Evolutionary conservation across 495 filamentous ascomycete genomes (phyloP).

Genomic region (Penicillium simplicissimum): DNA sequence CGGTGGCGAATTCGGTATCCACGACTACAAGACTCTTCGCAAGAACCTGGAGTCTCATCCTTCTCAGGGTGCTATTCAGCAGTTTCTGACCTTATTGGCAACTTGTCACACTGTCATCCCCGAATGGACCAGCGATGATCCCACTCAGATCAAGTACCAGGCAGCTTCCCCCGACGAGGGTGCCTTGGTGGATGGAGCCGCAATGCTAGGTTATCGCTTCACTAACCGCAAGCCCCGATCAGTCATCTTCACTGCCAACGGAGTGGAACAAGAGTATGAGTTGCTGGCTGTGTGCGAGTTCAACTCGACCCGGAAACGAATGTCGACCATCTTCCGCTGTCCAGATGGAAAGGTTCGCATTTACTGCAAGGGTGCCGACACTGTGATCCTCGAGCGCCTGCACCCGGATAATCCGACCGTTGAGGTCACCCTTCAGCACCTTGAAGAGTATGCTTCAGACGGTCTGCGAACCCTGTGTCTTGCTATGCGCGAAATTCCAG

Average conservation of each 20-base stretch:
- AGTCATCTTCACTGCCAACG: slow-evolving; percentile 75
- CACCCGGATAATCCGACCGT: slow-evolving; percentile 77
- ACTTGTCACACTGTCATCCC: slow-evolving; percentile 99
- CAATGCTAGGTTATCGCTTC: slow-evolving; percentile 82
- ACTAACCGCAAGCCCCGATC: slow-evolving; percentile 83
- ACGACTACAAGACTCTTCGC: slow-evolving; percentile 78
- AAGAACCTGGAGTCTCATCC: slow-evolving; percentile 74
- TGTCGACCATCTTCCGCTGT: slow-evolving; percentile 96
- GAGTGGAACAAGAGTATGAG: slow-evolving; percentile 78
- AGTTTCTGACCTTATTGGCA: slow-evolving; percentile 84
- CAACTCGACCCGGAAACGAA: slow-evolving; percentile 95
- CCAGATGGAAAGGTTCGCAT: slow-evolving; percentile 92
- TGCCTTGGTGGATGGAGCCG: slow-evolving; percentile 90
- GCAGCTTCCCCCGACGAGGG: slow-evolving; percentile 97
- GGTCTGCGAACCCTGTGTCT: slow-evolving; percentile 94
- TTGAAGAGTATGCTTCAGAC: slow-evolving; percentile 97
- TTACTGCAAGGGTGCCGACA: slow-evolving; percentile 97
- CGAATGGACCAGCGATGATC: slow-evolving; percentile 73
- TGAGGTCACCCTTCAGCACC: slow-evolving; percentile 83
- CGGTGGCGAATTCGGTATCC: slow-evolving; percentile 74
- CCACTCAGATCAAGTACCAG: slow-evolving; percentile 89
- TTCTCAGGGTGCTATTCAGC: slow-evolving; percentile 71
- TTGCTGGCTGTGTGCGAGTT: slow-evolving; percentile 96
- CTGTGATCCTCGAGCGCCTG: slow-evolving; percentile 90
- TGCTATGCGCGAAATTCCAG: slow-evolving; percentile 90